These are phyloP conservation scores for Juglanconis sp. DNA, from an alignment of 2,329 filamentous ascomycete species.

Conservation along the genomic window DNA sequence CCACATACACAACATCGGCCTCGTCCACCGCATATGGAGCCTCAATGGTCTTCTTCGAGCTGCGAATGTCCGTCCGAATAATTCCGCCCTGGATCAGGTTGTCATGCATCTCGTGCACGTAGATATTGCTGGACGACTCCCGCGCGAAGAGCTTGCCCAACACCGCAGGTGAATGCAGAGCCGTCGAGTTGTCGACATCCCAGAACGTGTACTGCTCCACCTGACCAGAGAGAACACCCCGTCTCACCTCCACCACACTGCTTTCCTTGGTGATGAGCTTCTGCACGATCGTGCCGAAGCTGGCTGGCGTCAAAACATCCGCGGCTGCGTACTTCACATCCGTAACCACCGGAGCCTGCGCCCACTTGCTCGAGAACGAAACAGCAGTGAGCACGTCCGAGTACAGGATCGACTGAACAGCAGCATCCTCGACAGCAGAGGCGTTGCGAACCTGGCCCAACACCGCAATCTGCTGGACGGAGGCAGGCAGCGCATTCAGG, in stretches of 20 bases:
- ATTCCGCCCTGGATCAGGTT: constrained; percentile 72
- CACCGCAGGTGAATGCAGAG: constrained; percentile 61
- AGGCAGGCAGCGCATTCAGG: constrained; percentile 73
- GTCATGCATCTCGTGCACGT: constrained; percentile 60
- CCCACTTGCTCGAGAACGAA: constrained; percentile 70
- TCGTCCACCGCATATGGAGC: constrained; percentile 77
- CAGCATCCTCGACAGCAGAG: constrained; percentile 68
- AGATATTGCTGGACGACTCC: constrained; percentile 64
- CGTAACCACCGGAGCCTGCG: constrained; percentile 60
- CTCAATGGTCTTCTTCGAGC: constrained; percentile 77
- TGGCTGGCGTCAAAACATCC: constrained; percentile 53
- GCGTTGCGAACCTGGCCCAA: constrained; percentile 83
- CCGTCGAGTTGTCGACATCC: constrained; percentile 75
- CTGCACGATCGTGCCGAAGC: constrained; percentile 49
- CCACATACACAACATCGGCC: constrained; percentile 77
- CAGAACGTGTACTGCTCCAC: constrained; percentile 90
- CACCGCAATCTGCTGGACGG: constrained; percentile 73
- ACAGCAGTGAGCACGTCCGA: constrained; percentile 86
- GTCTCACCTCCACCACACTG: constrained; percentile 41
- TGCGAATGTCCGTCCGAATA: constrained; percentile 79
- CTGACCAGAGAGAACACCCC: constrained; percentile 44
- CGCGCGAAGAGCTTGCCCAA: constrained; percentile 63
- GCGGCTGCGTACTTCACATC: constrained; percentile 88
- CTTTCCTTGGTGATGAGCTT: constrained; percentile 44
- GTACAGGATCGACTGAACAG: constrained; percentile 80